phyloP scores from a whole-genome alignment of 257 asterid genomes.

The Solanum neorickii region DNA sequence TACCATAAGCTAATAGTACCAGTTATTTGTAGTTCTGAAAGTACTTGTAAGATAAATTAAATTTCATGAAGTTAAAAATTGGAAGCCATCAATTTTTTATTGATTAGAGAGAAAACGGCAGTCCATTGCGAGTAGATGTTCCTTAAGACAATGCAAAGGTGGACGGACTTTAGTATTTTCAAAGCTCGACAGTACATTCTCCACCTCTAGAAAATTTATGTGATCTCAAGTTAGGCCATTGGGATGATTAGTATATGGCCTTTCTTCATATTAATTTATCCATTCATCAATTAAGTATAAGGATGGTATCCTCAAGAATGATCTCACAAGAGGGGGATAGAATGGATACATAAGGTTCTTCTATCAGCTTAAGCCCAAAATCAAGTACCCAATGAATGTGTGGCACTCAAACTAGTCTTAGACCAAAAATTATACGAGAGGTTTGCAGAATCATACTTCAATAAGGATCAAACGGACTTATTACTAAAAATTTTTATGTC shows the following conservation, averaged over 20 bases:
- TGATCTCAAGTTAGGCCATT: neutral
- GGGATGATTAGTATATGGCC: neutral
- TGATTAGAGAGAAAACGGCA: neutral
- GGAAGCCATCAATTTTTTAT: neutral
- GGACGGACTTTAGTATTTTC: neutral
- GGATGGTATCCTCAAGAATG: neutral
- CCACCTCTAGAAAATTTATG: neutral
- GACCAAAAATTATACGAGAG: neutral
- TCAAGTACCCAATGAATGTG: neutral
- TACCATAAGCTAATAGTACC: neutral
- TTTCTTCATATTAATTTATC: neutral
- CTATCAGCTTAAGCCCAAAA: neutral
- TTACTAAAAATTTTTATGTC: neutral
- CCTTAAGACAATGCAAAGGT: neutral
- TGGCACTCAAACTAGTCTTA: neutral
- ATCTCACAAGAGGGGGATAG: neutral
- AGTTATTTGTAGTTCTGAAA: neutral
- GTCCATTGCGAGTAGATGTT: neutral
- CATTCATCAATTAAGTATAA: neutral
- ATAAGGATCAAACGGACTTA: neutral
- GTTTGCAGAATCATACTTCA: neutral
- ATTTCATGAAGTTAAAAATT: neutral
- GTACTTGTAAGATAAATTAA: neutral
- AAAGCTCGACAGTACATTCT: neutral
- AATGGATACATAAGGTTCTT: neutral